These are phyloP conservation scores for Lipomyces orientalis DNA, from an alignment of 805 yeast genomes.

Conservation along the genomic window DNA sequence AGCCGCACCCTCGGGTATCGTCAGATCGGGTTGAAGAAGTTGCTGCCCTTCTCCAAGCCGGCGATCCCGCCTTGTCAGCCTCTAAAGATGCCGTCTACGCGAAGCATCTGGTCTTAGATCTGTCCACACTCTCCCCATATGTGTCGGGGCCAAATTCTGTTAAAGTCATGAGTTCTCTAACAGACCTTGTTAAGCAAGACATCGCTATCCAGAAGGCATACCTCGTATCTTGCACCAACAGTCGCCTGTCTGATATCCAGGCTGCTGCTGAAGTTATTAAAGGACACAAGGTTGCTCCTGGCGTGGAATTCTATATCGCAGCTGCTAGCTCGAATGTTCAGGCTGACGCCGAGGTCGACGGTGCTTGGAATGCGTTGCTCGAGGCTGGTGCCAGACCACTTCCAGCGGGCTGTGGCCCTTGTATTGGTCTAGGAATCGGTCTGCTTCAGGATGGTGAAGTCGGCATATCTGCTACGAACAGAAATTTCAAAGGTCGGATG, in stretches of 20 bases:
- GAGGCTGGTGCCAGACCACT: slow-evolving; percentile 94
- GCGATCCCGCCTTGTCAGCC: slow-evolving; percentile 37
- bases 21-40: slow-evolving; percentile 60
- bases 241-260: slow-evolving; percentile 87
- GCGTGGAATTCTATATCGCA: slow-evolving; percentile 95
- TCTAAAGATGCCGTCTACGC: slow-evolving; percentile 86
- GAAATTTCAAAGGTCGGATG: slow-evolving; percentile 99
- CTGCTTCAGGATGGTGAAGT: slow-evolving; percentile 93
- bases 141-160: slow-evolving; percentile 98
- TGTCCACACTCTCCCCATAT: slow-evolving; percentile 80
- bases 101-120: slow-evolving; percentile 81
- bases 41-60: slow-evolving; percentile 46
- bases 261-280: slow-evolving; percentile 91
- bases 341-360: slow-evolving; percentile 84
- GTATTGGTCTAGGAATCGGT: slow-evolving; percentile 97
- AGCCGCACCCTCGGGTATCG: slow-evolving; percentile 81
- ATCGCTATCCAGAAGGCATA: slow-evolving; percentile 91
- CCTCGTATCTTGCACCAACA: slow-evolving; percentile 96
- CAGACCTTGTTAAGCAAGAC: slow-evolving; percentile 72
- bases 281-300: slow-evolving; percentile 82
- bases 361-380: slow-evolving; percentile 89
- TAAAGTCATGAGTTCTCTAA: slow-evolving; percentile 80
- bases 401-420: slow-evolving; percentile 99
- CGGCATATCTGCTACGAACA: slow-evolving; percentile 97
- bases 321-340: slow-evolving; percentile 96